Percentiles rank a stretch among this genome's conserved stretches.
These are phyloP conservation scores for Cutaneotrichosporon sp. DNA, from an alignment of 1,284 basidiomycete species.

Conservation along the genomic window DNA sequence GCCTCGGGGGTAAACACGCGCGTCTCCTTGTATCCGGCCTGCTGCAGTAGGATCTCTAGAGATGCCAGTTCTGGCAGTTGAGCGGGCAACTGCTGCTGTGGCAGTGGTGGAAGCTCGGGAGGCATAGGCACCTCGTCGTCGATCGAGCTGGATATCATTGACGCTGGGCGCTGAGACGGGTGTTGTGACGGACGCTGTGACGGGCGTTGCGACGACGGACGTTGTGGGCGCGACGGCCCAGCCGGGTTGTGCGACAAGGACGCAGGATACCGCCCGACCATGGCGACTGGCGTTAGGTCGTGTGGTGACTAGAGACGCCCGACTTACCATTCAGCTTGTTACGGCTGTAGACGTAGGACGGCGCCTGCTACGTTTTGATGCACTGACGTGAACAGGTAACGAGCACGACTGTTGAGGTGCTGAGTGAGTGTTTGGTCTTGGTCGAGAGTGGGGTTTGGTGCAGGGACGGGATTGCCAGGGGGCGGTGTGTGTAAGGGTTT, in stretches of 20 bases:
- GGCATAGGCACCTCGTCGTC: conserved; percentile 24
- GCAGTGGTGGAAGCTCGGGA: conserved; percentile 10
- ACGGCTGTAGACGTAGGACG: too few species aligned
- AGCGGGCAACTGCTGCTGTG: background rate
- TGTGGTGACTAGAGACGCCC: background rate
- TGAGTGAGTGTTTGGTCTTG: too few species aligned
- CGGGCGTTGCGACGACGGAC: too few species aligned
- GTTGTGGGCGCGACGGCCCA: conserved; percentile 20
- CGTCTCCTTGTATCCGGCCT: conserved; percentile 84
- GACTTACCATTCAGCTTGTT: conserved; percentile 1
- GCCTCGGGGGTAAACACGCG: conserved; percentile 75
- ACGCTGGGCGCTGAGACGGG: conserved; percentile 5
- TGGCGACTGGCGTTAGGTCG: background rate
- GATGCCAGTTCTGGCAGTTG: conserved; percentile 50
- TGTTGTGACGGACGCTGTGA: too few species aligned
- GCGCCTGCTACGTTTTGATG: too few species aligned
- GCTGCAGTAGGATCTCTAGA: conserved; percentile 71
- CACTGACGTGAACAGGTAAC: too few species aligned
- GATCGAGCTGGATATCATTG: conserved; percentile 14
- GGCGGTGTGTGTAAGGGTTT: too few species aligned
- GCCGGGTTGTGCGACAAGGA: conserved; percentile 19
- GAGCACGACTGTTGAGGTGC: too few species aligned
- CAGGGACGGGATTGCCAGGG: too few species aligned
- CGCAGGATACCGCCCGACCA: conserved; percentile 18
- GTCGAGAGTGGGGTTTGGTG: too few species aligned